Evolutionary conservation across 768 basidiomycete species (phyloP).

Genomic region (Podaxis pistillaris): DNA sequence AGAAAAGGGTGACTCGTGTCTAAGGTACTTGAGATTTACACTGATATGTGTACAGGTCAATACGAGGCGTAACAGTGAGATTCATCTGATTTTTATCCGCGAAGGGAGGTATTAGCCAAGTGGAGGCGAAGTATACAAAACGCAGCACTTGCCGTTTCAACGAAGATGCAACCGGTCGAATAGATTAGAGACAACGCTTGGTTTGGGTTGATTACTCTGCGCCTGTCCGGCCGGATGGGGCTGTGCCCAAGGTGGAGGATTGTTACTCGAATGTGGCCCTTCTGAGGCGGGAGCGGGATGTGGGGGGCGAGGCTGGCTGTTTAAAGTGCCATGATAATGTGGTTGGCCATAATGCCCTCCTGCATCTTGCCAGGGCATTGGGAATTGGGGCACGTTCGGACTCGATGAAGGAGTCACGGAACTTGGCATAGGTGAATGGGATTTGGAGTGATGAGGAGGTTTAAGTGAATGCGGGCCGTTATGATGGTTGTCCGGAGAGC

Average conservation of each 20-base stretch:
- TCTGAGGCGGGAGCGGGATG: constrained; percentile 4
- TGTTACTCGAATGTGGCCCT: not conserved
- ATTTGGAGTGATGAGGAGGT: constrained; percentile 23
- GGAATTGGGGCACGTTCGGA: not conserved
- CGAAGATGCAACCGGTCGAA: constrained; percentile 16
- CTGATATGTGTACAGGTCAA: too few relatives aligned
- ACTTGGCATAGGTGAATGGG: constrained; percentile 38
- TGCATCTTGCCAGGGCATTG: not conserved
- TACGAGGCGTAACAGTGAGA: too few relatives aligned
- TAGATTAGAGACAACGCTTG: constrained; percentile 11
- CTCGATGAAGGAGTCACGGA: constrained; percentile 32
- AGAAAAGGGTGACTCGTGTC: too few relatives aligned
- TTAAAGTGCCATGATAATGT: not conserved
- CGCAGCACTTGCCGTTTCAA: not conserved
- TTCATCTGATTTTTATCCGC: too few relatives aligned
- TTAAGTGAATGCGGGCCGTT: not conserved
- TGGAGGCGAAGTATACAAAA: too few relatives aligned
- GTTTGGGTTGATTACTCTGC: constrained; percentile 1
- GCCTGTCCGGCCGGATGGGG: not conserved
- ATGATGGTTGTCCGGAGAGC: not conserved
- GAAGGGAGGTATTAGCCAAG: too few relatives aligned
- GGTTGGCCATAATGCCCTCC: not conserved
- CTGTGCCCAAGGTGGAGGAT: constrained; percentile 2
- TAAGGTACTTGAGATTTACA: too few relatives aligned
- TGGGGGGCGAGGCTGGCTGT: constrained; percentile 14